Percentiles rank a stretch among this genome's conserved stretches.
phyloP scores from a whole-genome alignment of 164 flowering plant genomes.

The Litsea cubeba region DNA sequence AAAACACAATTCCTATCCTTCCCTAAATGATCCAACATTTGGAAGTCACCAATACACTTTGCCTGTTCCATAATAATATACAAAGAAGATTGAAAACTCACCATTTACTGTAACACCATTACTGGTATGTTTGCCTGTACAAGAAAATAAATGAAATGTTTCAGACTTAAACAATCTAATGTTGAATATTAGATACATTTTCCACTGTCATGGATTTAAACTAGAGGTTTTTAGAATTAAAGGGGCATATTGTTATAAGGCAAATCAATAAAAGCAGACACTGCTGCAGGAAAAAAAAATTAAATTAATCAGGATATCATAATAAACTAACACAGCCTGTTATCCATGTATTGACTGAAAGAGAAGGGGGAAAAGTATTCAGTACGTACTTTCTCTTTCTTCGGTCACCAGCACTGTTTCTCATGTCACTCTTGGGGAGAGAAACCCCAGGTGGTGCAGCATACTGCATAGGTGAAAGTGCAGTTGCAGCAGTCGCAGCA shows the following conservation, averaged over 20 bases:
- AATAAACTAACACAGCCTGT: too few relatives aligned
- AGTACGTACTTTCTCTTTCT: slow-evolving; percentile 73
- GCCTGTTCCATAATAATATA: neutral
- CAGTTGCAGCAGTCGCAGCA: slow-evolving; percentile 28
- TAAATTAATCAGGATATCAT: too few relatives aligned
- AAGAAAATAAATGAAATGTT: too few relatives aligned
- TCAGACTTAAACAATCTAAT: neutral
- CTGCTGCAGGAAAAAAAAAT: too few relatives aligned
- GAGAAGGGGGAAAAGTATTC: neutral
- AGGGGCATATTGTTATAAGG: too few relatives aligned
- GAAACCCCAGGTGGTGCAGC: slow-evolving; percentile 52
- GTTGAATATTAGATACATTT: neutral
- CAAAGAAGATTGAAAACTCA: neutral
- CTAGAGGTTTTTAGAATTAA: too few relatives aligned
- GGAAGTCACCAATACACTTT: neutral
- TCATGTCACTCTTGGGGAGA: slow-evolving; percentile 53
- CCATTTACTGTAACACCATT: neutral
- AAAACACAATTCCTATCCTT: neutral
- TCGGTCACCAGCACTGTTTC: slow-evolving; percentile 58
- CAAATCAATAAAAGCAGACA: too few relatives aligned
- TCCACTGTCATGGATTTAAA: too few relatives aligned
- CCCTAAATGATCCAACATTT: neutral
- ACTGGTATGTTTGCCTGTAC: neutral
- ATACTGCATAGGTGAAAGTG: slow-evolving; percentile 76
- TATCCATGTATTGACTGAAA: neutral